Evolutionary conservation across 2,329 filamentous ascomycete species (phyloP).

Genomic region (Tolypocladium paradoxum): DNA sequence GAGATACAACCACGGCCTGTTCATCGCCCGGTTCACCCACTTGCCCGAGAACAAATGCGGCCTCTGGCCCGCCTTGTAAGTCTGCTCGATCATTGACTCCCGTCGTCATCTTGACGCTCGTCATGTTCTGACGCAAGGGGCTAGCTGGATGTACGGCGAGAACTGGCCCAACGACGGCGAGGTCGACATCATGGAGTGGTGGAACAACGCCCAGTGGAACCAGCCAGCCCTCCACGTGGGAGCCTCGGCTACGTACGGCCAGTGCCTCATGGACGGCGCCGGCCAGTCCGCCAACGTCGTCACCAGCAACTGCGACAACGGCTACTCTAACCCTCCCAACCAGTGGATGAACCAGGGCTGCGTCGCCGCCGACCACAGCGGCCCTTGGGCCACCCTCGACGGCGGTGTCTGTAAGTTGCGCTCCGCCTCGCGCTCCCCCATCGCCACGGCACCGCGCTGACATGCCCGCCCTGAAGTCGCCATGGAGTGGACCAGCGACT

Average conservation of each 20-base stretch:
- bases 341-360: constrained; percentile 31
- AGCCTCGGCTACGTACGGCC: constrained; percentile 15
- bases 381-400: constrained; percentile 23
- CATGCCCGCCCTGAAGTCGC: constrained; percentile 16
- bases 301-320: constrained; percentile 30
- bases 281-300: constrained; percentile 19
- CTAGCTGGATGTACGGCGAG: constrained; percentile 36
- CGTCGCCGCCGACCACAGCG: constrained; percentile 24
- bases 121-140: not conserved
- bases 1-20: constrained; percentile 53
- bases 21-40: constrained; percentile 59
- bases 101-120: too few species aligned
- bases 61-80: constrained; percentile 59
- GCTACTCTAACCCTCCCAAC: constrained; percentile 17
- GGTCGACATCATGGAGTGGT: constrained; percentile 58
- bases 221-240: constrained; percentile 48
- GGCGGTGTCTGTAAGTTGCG: constrained; percentile 33
- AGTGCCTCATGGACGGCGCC: constrained; percentile 20
- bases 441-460: not conserved
- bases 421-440: constrained; percentile 27
- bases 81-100: not conserved
- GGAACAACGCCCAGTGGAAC: constrained; percentile 45
- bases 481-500: constrained; percentile 29
- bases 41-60: constrained; percentile 58
- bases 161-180: constrained; percentile 53